Conservation (phyloP, 805 yeast species). For the Saccharomycopsis oosterbeekiorum region DNA sequence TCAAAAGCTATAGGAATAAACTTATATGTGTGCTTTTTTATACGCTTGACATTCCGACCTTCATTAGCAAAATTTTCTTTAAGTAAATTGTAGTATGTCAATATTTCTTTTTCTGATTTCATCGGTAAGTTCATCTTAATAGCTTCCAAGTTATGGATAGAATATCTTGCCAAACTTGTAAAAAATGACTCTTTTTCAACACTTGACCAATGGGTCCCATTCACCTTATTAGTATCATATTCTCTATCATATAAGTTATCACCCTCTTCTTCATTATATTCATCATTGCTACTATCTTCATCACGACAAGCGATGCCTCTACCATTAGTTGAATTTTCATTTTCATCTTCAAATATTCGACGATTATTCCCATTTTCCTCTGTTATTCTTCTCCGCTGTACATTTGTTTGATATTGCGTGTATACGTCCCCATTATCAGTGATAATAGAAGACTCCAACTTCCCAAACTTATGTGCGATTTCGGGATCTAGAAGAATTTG, state of each 20-base stretch:
- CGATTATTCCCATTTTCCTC: neutral
- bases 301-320: neutral
- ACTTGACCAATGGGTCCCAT: slow-evolving; percentile 36
- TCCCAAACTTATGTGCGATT: neutral
- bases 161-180: slow-evolving; percentile 36
- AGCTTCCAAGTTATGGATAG: slow-evolving; percentile 37
- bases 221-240: neutral
- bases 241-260: neutral
- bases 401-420: neutral
- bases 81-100: slow-evolving; percentile 35
- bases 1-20: slow-evolving; percentile 47
- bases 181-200: slow-evolving; percentile 45
- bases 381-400: neutral
- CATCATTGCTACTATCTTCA: neutral
- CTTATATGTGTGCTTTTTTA: slow-evolving; percentile 24
- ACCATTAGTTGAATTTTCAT: neutral
- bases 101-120: slow-evolving; percentile 37
- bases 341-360: neutral
- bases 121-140: slow-evolving; percentile 31
- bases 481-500: neutral
- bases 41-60: slow-evolving; percentile 22
- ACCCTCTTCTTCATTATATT: neutral
- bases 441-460: neutral
- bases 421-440: neutral
- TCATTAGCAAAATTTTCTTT: slow-evolving; percentile 24